Percentiles rank a stretch among this genome's conserved stretches.
These are phyloP conservation scores for Tylopilus subfusipes DNA, from an alignment of 768 basidiomycete species.

Conservation along the genomic window DNA sequence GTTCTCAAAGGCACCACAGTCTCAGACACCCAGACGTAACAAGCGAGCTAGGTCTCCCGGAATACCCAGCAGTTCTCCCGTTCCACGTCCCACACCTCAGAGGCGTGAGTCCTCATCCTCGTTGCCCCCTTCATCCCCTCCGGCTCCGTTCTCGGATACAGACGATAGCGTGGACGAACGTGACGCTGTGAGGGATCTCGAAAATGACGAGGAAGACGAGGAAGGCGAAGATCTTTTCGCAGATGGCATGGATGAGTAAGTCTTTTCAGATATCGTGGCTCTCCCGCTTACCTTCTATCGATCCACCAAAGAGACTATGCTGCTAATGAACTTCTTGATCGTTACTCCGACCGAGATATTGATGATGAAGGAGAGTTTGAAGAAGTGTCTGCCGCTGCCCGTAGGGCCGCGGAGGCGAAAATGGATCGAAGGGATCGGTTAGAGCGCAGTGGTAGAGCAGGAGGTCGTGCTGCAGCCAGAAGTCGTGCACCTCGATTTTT, in stretches of 20 bases:
- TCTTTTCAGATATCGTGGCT: conserved; percentile 6
- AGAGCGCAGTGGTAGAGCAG: conserved; percentile 62
- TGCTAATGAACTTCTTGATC: conserved; percentile 75
- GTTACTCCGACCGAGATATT: conserved; percentile 82
- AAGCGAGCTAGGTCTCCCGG: conserved; percentile 65
- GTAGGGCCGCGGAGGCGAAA: conserved; percentile 78
- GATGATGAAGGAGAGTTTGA: conserved; percentile 76
- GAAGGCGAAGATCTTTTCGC: conserved; percentile 93
- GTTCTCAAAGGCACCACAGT: conserved; percentile 20
- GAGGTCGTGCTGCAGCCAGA: conserved; percentile 71
- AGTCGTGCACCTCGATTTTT: conserved; percentile 86
- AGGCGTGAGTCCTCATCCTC: conserved; percentile 67
- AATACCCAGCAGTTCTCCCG: conserved; percentile 45
- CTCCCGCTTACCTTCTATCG: conserved; percentile 8
- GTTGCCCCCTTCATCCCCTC: conserved; percentile 83
- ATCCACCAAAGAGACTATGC: conserved; percentile 69
- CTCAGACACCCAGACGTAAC: conserved; percentile 47
- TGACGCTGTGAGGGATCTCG: conserved; percentile 59
- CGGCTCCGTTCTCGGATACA: conserved; percentile 80
- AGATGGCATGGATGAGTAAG: conserved; percentile 71
- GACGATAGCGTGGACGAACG: conserved; percentile 76
- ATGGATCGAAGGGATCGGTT: conserved; percentile 87
- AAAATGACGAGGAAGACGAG: conserved; percentile 73
- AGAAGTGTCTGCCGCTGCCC: conserved; percentile 61
- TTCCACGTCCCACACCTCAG: conserved; percentile 39